A percentile compares a stretch with the other conserved stretches of the same genome.
phyloP scores from a whole-genome alignment of 768 basidiomycete species.

The Serendipita vermifera region DNA sequence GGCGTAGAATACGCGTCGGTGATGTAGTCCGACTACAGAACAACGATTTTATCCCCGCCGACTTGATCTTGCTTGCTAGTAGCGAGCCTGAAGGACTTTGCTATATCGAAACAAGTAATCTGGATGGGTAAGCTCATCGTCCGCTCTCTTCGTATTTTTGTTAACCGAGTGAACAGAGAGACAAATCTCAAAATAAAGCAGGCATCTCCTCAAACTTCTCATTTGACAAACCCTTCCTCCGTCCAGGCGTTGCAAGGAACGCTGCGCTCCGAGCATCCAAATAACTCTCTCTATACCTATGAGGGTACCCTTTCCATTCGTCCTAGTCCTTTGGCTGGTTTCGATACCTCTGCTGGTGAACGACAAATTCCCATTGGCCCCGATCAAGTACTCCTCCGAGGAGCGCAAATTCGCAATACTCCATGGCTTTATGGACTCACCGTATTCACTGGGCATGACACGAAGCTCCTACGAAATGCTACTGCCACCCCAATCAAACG shows the following conservation, averaged over 20 bases:
- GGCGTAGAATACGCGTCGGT: constrained; percentile 83
- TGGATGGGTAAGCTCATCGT: constrained; percentile 61
- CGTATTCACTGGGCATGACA: constrained; percentile 95
- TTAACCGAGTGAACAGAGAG: constrained; percentile 48
- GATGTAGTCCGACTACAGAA: constrained; percentile 85
- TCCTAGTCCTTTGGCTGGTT: constrained; percentile 42
- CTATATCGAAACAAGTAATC: constrained; percentile 94
- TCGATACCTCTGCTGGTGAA: constrained; percentile 43
- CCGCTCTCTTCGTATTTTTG: background rate
- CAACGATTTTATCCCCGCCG: constrained; percentile 92
- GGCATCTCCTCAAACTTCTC: constrained; percentile 66
- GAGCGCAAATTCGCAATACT: constrained; percentile 92
- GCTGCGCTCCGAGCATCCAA: constrained; percentile 90
- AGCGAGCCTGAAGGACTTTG: constrained; percentile 96
- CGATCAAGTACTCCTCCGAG: constrained; percentile 85
- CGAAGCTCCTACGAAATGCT: constrained; percentile 95
- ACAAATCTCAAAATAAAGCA: constrained; percentile 99
- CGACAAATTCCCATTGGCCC: constrained; percentile 85
- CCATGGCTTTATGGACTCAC: constrained; percentile 91
- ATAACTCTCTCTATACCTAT: constrained; percentile 93
- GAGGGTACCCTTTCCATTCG: constrained; percentile 44
- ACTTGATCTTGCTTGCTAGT: constrained; percentile 72
- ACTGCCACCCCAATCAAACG: constrained; percentile 95
- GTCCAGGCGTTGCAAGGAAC: constrained; percentile 65
- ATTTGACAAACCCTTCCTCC: constrained; percentile 63